Percentiles rank a stretch among this genome's conserved stretches.
phyloP scores from a whole-genome alignment of 148 eudicot species.

The Persicaria tinctoria region DNA sequence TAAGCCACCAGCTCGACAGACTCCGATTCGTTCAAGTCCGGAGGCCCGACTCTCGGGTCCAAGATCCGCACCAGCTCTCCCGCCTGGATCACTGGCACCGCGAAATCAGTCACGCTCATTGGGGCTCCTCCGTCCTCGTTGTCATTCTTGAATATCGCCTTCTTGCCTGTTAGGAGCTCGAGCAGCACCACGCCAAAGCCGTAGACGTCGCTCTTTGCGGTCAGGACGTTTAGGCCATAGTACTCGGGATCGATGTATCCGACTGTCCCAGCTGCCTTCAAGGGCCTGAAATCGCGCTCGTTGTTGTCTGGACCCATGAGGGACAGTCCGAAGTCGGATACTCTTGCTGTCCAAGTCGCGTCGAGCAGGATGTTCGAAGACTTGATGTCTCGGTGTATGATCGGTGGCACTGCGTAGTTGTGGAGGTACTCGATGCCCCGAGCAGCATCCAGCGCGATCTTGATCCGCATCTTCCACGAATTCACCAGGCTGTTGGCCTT shows the following conservation, averaged over 20 bases:
- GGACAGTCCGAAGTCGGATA: slow-evolving; percentile 94
- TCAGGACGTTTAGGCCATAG: slow-evolving; percentile 77
- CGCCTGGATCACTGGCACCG: slow-evolving; percentile 54
- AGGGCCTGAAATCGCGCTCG: slow-evolving; percentile 41
- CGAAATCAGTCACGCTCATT: slow-evolving; percentile 64
- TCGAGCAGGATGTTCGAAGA: slow-evolving; percentile 86
- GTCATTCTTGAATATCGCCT: slow-evolving; percentile 60
- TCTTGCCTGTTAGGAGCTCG: slow-evolving; percentile 79
- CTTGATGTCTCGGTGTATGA: slow-evolving; percentile 87
- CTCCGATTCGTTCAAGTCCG: slow-evolving; percentile 54
- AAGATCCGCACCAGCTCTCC: slow-evolving; percentile 61
- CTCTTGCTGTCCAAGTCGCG: slow-evolving; percentile 77
- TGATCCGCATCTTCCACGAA: slow-evolving; percentile 86
- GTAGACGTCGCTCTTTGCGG: slow-evolving; percentile 92
- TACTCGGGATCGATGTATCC: slow-evolving; percentile 98
- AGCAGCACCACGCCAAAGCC: slow-evolving; percentile 89
- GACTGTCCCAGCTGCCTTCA: slow-evolving; percentile 80
- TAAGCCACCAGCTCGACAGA: slow-evolving; percentile 87
- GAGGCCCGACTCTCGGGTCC: slow-evolving; percentile 70
- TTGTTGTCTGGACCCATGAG: slow-evolving; percentile 59
- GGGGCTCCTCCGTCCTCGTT: slow-evolving; percentile 41
- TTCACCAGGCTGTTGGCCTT: slow-evolving; percentile 50
- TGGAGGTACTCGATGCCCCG: slow-evolving; percentile 91
- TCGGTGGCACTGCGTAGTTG: slow-evolving; percentile 92
- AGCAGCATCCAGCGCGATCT: slow-evolving; percentile 73